Percentiles rank a stretch among this genome's conserved stretches.
Evolutionary conservation across 371 early-diverging fungal genomes (phyloP).

Genomic region (Rhizomucor pusillus): DNA sequence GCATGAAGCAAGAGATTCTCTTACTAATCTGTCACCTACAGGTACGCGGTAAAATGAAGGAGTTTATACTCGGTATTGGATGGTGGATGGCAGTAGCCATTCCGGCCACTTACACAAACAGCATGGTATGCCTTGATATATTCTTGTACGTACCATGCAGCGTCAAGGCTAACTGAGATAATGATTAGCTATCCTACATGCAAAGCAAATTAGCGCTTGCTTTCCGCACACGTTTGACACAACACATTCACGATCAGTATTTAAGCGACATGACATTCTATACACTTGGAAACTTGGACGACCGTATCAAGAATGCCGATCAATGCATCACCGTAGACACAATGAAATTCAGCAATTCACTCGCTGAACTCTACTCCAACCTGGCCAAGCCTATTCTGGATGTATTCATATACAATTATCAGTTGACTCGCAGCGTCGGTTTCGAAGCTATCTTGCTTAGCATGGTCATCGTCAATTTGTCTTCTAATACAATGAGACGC

Average conservation of each 20-base stretch:
- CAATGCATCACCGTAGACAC: constrained; percentile 90
- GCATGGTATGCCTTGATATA: too few relatives aligned
- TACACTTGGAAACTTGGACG: constrained; percentile 79
- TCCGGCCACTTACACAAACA: constrained; percentile 96
- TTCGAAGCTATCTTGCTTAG: constrained; percentile 68
- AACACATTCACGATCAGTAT: constrained; percentile 81
- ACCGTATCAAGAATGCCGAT: constrained; percentile 86
- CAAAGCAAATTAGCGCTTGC: constrained; percentile 82
- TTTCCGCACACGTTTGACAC: constrained; percentile 85
- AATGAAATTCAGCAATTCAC: constrained; percentile 78
- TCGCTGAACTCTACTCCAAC: constrained; percentile 79
- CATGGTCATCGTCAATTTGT: constrained; percentile 69
- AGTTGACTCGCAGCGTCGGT: constrained; percentile 79
- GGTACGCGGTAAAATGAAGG: constrained; percentile 72
- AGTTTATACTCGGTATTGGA: constrained; percentile 76
- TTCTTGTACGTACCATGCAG: too few relatives aligned
- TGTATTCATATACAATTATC: constrained; percentile 83
- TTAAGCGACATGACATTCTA: constrained; percentile 86
- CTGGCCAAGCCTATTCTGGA: constrained; percentile 88
- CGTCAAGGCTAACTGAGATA: too few relatives aligned
- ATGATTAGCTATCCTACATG: constrained; percentile 71
- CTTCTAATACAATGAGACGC: constrained; percentile 70
- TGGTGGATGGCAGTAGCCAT: constrained; percentile 93
- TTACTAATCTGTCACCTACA: too few relatives aligned
- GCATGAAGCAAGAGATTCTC: too few relatives aligned